Evolutionary conservation across 169 alveolate species (phyloP).

Genomic region (Eimeria maxima): DNA sequence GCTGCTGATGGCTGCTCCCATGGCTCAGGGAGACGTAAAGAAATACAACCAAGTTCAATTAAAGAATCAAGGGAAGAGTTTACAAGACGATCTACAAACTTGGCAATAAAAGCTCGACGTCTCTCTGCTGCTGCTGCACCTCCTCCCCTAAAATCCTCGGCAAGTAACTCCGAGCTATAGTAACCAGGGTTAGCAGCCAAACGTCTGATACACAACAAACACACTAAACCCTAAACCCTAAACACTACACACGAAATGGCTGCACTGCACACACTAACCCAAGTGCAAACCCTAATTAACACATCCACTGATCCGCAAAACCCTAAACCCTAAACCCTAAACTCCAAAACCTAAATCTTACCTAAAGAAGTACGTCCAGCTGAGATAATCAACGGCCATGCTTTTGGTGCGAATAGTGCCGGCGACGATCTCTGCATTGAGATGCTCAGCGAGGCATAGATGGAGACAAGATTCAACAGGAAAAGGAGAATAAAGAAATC

Average conservation of each 20-base stretch:
- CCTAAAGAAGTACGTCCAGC: conserved; percentile 93
- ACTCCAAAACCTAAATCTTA: neutral
- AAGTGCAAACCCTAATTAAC: neutral
- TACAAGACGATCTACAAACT: conserved; percentile 82
- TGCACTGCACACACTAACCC: neutral
- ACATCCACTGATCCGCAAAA: neutral
- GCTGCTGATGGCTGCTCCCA: neutral
- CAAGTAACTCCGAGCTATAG: conserved; percentile 80
- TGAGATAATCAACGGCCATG: conserved; percentile 91
- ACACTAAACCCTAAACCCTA: neutral
- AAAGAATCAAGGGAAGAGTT: conserved; percentile 67
- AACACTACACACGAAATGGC: neutral
- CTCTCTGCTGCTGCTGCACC: conserved; percentile 37
- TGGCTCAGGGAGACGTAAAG: conserved; percentile 53
- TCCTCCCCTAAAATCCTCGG: neutral
- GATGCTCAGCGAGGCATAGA: conserved; percentile 95
- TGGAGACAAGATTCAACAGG: conserved; percentile 98
- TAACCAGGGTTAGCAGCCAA: conserved; percentile 85
- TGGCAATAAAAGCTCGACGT: conserved; percentile 51
- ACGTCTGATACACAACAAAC: conserved; percentile 59
- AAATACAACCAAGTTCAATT: conserved; percentile 65
- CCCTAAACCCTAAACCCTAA: neutral
- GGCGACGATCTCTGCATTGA: conserved; percentile 99
- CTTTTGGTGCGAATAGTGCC: conserved; percentile 93
- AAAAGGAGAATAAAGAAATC: conserved; percentile 99